Evolutionary conservation across 352 stramenopile species (phyloP).

Genomic region (Globisporangium solare): DNA sequence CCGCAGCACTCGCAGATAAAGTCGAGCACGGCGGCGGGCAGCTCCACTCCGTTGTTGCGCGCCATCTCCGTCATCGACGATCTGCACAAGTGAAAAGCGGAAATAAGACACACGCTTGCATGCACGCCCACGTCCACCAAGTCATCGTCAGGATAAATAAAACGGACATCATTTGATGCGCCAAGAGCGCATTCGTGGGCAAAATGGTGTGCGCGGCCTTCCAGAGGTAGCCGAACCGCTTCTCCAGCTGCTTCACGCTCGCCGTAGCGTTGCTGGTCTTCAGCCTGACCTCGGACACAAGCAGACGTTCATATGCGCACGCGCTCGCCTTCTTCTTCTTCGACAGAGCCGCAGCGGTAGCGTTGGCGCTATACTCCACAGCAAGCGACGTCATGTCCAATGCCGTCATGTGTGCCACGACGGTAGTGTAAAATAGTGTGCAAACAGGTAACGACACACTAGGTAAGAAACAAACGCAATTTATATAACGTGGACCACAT

Average conservation of each 20-base stretch:
- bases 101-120: neutral
- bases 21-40: conserved; percentile 51
- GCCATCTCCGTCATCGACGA: conserved; percentile 50
- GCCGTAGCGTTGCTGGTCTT: conserved; percentile 8
- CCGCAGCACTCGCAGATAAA: conserved; percentile 64
- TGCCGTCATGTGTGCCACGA: no score
- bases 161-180: conserved; percentile 55
- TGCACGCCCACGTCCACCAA: neutral
- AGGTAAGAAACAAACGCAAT: no score
- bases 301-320: neutral
- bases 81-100: conserved; percentile 17
- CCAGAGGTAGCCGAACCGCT: conserved; percentile 70
- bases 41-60: conserved; percentile 22
- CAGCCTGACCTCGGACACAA: conserved; percentile 12
- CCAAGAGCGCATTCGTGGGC: conserved; percentile 26
- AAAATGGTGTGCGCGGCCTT: conserved; percentile 43
- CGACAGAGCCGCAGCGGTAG: no score
- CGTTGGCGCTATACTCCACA: no score
- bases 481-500: no score
- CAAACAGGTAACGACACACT: no score
- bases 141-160: neutral
- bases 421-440: no score
- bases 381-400: no score
- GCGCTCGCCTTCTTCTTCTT: no score
- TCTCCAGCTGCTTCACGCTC: conserved; percentile 56